Conservation (phyloP, 2,329 filamentous ascomycete species). For the Stemphylium vesicarium region DNA sequence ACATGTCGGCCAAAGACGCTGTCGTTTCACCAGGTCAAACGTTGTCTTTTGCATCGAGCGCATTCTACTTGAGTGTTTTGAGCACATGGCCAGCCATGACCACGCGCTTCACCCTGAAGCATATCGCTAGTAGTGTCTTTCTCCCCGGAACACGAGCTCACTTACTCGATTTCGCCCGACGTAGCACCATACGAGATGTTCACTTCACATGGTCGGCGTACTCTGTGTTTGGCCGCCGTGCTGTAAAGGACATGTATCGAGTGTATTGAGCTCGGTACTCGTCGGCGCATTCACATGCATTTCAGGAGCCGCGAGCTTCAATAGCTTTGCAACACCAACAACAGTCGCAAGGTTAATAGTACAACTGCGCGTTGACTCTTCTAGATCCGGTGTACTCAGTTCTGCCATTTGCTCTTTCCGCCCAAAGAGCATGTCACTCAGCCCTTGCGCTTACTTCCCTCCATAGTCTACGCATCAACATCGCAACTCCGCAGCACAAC, state of each 20-base stretch:
- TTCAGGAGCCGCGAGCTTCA: background rate
- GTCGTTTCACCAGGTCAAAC: background rate
- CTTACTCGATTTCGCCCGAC: background rate
- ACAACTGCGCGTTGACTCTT: background rate
- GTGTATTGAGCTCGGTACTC: slow-evolving; percentile 8
- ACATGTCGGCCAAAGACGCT: background rate
- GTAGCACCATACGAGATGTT: background rate
- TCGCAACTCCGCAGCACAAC: background rate
- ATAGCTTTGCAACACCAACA: slow-evolving; percentile 1
- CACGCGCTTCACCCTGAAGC: background rate
- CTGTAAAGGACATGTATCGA: background rate
- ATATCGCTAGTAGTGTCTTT: no score
- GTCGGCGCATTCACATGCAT: slow-evolving; percentile 11
- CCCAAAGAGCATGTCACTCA: slow-evolving; percentile 1
- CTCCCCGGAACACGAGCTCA: no score
- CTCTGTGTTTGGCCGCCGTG: background rate
- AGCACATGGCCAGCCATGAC: background rate
- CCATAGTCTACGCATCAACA: background rate
- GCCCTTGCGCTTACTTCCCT: background rate
- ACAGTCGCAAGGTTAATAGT: background rate
- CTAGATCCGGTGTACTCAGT: background rate
- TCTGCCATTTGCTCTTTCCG: background rate
- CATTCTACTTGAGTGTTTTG: background rate
- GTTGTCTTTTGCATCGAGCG: background rate
- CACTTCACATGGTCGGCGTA: background rate